These are phyloP conservation scores for Cavenderia fasciculata DNA, from an alignment of 78 protist species.

Conservation along the genomic window DNA sequence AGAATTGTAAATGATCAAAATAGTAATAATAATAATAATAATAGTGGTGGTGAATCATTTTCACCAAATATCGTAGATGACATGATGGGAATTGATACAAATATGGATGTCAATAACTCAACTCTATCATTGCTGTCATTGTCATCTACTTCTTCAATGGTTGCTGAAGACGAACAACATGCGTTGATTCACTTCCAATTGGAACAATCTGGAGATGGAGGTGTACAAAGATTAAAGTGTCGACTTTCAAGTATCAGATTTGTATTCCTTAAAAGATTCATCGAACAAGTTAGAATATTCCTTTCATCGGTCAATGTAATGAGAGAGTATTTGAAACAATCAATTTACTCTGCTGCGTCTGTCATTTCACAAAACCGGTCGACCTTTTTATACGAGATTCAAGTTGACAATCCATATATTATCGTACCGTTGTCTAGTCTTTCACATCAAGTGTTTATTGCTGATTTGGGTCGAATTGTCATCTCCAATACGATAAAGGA, in stretches of 20 bases:
- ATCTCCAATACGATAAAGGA: slow-evolving; percentile 27
- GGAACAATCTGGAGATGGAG: slow-evolving; percentile 28
- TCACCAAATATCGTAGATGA: background rate
- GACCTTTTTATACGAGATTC: slow-evolving; percentile 38
- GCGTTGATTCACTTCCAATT: slow-evolving; percentile 50
- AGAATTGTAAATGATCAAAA: background rate
- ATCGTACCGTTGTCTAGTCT: slow-evolving; percentile 50
- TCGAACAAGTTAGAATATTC: slow-evolving; percentile 33
- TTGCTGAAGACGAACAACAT: background rate
- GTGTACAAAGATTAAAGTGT: background rate
- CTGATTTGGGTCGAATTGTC: slow-evolving; percentile 34
- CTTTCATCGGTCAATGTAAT: slow-evolving; percentile 29
- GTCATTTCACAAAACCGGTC: slow-evolving; percentile 33
- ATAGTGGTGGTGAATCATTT: background rate
- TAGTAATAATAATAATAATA: background rate
- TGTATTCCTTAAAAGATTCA: slow-evolving; percentile 36
- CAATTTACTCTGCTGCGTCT: slow-evolving; percentile 54
- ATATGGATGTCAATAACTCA: background rate
- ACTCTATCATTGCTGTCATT: background rate
- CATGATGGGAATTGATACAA: background rate
- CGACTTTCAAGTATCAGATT: slow-evolving; percentile 50
- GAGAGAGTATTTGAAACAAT: slow-evolving; percentile 60
- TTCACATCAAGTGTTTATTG: slow-evolving; percentile 56
- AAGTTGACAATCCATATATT: slow-evolving; percentile 58
- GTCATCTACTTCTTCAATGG: background rate